Base-by-base conservation (phyloP, 2,329 filamentous ascomycete species). In the Gnomoniopsis sp. region DNA sequence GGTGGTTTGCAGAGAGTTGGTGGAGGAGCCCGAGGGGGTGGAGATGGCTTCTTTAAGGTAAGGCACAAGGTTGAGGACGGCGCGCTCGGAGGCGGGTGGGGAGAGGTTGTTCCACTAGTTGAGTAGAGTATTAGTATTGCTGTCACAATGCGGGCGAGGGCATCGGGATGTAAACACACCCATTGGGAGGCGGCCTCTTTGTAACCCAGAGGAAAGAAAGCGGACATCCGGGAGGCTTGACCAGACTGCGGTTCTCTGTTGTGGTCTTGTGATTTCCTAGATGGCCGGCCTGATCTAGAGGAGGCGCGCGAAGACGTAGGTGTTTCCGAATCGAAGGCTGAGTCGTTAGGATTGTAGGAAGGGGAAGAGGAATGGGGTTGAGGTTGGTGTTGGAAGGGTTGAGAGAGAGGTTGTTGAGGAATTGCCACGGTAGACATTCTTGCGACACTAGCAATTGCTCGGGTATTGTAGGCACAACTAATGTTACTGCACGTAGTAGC, bases 171-270 rank as follows among this genome's bases (percentile, higher is more conserved):
- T 12, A 53, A 54, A 79, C 87, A 63, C 75, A 91, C 89, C 91
- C 95, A 98, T 81, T 98, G 93, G 65, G 84, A 88, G 63, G 91
- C 91, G 17, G 91, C 93, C 59, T 96, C 92, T 69, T 93, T 95
- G 76, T 96, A 96, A 52, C 92, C 88, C 22, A 98, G 76, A 2
- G 95, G 93, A 65, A 99, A 98, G 72, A 83, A 87, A 1, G 69
- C 68, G 41, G 72, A 70, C 91, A 92, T 67, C 49, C 54, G 46
- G 52, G 60, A 57, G 43, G 49, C 14, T 41, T 43, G 26, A 23
- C 46, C 49, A 44, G 41, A 44, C 50, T 62, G 44, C 36, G 23
- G 19, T 2, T 44, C 19, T 33, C 34, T 26, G 38, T 59, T 52
- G 43, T 48, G 22, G 34, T 56, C 44, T 49, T 19, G 22, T 11